Evolutionary conservation across 2,329 filamentous ascomycete species (phyloP), one percentile per base, ranked within the genome.

Genomic region (Chaetothyriales sp.): DNA sequence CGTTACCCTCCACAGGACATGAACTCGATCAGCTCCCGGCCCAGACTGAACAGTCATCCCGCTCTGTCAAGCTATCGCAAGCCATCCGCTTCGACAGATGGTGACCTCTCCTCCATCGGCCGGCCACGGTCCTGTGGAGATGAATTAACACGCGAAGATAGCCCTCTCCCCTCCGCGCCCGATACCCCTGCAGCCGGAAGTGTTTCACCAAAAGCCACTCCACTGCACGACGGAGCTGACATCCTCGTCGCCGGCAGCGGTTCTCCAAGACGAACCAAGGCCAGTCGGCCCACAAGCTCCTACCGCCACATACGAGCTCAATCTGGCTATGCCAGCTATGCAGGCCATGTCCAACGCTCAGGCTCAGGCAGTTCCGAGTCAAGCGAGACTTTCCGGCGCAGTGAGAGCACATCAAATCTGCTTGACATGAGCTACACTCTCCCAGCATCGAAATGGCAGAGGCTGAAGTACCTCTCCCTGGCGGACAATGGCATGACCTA

Each of bases 321-420:
- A 26, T 72, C 76, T 1, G 77, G 86, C 59, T 88, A 90, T 58
- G 80, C 76, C 1, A 77, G 86, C 59, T 88, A 90, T 58, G 80
- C 93, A 53, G 26, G 15, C 28, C 32, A 39, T 15, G 8, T 12
- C 15, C 81, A 83, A 57, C 80, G 92, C 51, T 95, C 90, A 2
- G 85, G 84, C 12, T 96, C 92, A 26, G 88, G 86, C 46, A 96
- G 92, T 67, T 96, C 90, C 1, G 85, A 92, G 61, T 95, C 90
- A 62, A 82, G 69, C 67, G 83, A 70, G 12, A 70, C 72, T 39
- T 78, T 76, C 22, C 65, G 64, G 53, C 66, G 66, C 32, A 69
- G 73, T 56, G 80, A 82, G 46, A 93, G 88, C 68, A 80, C 84
- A 15, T 83, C 84, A 1, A 94, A 92, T 60, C 73, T 94, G 1